A percentile compares a stretch with the other conserved stretches of the same genome.
Conservation (phyloP, 164 flowering plant species). For the Nelumbo lutea region DNA sequence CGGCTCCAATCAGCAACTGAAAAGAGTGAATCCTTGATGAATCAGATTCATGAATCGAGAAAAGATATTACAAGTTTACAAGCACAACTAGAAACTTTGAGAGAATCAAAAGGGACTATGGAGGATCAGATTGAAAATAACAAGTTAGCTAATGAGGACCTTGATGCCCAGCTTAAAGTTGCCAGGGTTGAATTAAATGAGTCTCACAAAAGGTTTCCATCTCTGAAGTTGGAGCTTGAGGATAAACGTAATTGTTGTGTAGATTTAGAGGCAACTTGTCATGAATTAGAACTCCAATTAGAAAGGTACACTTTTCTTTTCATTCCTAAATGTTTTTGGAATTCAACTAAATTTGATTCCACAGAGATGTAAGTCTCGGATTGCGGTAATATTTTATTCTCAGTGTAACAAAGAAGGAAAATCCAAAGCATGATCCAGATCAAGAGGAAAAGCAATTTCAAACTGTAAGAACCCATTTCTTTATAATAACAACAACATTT, state of each 20-base stretch:
- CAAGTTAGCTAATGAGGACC: conserved; percentile 61
- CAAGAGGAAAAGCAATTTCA: conserved; percentile 37
- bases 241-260: conserved; percentile 59
- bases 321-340: neutral
- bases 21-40: conserved; percentile 25
- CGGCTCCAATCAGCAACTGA: conserved; percentile 34
- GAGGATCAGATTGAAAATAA: conserved; percentile 70
- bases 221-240: conserved; percentile 71
- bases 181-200: conserved; percentile 54
- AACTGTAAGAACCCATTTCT: conserved; percentile 38
- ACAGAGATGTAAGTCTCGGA: neutral
- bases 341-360: neutral
- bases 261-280: conserved; percentile 74
- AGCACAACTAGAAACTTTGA: conserved; percentile 35
- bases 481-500: too few species aligned
- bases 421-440: conserved; percentile 16
- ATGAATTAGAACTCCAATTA: conserved; percentile 80
- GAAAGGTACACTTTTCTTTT: conserved; percentile 52
- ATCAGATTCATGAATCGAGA: conserved; percentile 44
- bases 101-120: conserved; percentile 37
- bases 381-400: conserved; percentile 1
- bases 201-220: conserved; percentile 51
- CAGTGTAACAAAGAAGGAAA: conserved; percentile 48
- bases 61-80: conserved; percentile 31
- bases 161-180: conserved; percentile 65